Conservation (phyloP, 768 basidiomycete genomes). For the Tulasnella sp. region DNA sequence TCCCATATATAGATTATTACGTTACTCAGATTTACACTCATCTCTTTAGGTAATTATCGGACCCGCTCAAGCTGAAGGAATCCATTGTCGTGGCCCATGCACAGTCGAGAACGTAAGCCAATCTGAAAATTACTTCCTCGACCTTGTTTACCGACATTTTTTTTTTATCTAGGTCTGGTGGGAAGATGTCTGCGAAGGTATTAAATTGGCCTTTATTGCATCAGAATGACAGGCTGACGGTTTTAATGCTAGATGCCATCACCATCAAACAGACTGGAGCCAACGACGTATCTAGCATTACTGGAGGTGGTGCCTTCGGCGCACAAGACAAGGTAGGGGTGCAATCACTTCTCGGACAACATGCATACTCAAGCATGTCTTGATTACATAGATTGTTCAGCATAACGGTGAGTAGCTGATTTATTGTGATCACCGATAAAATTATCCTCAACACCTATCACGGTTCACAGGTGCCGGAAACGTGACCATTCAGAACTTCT, state of each 20-base stretch:
- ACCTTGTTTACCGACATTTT: too few species aligned
- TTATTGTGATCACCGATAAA: neutral
- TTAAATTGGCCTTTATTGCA: neutral
- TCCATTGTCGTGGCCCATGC: conserved; percentile 12
- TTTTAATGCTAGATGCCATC: neutral
- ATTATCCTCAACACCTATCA: neutral
- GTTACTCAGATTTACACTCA: neutral
- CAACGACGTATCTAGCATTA: conserved; percentile 10
- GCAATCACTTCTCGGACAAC: conserved; percentile 4
- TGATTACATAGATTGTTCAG: too few species aligned
- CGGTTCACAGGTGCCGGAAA: conserved; percentile 6
- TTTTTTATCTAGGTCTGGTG: too few species aligned
- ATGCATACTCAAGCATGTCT: too few species aligned
- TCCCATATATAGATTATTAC: neutral
- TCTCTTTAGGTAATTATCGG: neutral
- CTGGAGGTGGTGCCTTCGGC: conserved; percentile 13
- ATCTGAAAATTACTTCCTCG: too few species aligned
- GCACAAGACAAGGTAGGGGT: conserved; percentile 15
- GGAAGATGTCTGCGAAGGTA: conserved; percentile 11
- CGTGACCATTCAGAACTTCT: conserved; percentile 8
- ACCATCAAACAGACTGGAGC: conserved; percentile 11
- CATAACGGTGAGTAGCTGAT: neutral
- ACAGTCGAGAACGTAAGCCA: conserved; percentile 9
- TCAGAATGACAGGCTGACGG: neutral
- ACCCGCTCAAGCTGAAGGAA: conserved; percentile 4